phyloP scores from a whole-genome alignment of 768 basidiomycete genomes.

The Pisolithus microcarpus region DNA sequence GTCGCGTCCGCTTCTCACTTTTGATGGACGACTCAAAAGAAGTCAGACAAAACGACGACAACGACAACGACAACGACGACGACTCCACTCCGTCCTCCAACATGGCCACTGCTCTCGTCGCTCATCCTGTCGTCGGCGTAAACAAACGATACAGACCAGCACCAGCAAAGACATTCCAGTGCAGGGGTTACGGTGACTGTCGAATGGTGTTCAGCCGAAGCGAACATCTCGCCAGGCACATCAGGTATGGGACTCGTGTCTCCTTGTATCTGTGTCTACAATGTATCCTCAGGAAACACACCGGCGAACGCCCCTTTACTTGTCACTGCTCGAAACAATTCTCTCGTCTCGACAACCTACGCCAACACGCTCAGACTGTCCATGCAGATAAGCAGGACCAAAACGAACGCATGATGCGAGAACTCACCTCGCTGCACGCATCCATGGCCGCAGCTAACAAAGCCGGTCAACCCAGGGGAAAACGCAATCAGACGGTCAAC shows the following conservation, averaged over 20 bases:
- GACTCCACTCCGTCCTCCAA: slow-evolving; percentile 6
- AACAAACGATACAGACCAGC: slow-evolving; percentile 72
- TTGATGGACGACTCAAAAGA: slow-evolving; percentile 29
- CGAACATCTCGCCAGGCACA: slow-evolving; percentile 93
- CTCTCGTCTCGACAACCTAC: slow-evolving; percentile 91
- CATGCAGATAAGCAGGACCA: slow-evolving; percentile 89
- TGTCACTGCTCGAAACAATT: slow-evolving; percentile 97
- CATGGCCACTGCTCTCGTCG: slow-evolving; percentile 30
- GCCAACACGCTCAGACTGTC: slow-evolving; percentile 95
- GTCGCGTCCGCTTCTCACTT: slow-evolving; percentile 8
- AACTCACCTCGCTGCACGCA: slow-evolving; percentile 77
- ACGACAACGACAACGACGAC: background rate
- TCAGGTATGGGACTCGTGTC: slow-evolving; percentile 53
- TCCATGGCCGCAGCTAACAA: slow-evolving; percentile 59
- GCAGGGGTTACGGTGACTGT: slow-evolving; percentile 91
- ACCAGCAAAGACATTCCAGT: slow-evolving; percentile 91
- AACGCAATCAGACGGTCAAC: slow-evolving; percentile 27
- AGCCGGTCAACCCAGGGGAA: slow-evolving; percentile 30
- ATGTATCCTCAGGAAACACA: slow-evolving; percentile 73
- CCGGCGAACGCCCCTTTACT: slow-evolving; percentile 92
- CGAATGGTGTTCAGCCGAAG: slow-evolving; percentile 94
- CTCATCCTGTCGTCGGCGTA: slow-evolving; percentile 25
- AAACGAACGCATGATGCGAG: slow-evolving; percentile 90
- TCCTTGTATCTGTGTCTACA: no score
- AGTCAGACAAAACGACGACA: background rate